phyloP scores from a whole-genome alignment of 2,329 filamentous ascomycete genomes.

The Pseudopyrenochaeta lycopersici region DNA sequence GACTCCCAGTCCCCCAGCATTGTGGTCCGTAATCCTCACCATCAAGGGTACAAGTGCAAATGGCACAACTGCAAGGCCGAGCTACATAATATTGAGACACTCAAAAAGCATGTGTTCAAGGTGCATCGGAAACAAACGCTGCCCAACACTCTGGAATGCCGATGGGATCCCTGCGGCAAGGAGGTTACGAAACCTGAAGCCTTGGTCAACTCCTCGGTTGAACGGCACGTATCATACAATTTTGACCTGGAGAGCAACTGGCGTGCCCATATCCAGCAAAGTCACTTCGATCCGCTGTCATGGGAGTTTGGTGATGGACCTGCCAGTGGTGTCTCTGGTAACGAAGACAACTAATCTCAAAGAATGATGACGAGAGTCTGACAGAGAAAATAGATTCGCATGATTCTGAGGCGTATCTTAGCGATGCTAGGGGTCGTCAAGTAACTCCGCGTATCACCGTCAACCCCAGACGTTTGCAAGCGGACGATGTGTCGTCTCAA shows the following conservation, averaged over 20 bases:
- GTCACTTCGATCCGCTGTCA: slow-evolving; percentile 63
- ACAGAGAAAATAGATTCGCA: slow-evolving; percentile 42
- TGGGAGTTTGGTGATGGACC: slow-evolving; percentile 70
- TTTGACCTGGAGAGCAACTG: slow-evolving; percentile 56
- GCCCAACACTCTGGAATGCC: slow-evolving; percentile 53
- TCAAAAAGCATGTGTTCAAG: slow-evolving; percentile 67
- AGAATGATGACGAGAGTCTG: slow-evolving; percentile 21
- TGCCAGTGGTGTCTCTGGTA: slow-evolving; percentile 63
- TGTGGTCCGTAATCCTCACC: slow-evolving; percentile 39
- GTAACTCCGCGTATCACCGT: slow-evolving; percentile 57
- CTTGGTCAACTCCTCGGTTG: slow-evolving; percentile 32
- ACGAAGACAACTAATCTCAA: slow-evolving; percentile 45
- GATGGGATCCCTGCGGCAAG: slow-evolving; percentile 56
- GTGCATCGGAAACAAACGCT: slow-evolving; percentile 56
- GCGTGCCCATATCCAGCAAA: slow-evolving; percentile 60
- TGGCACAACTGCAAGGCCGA: slow-evolving; percentile 67
- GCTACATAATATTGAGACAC: slow-evolving; percentile 68
- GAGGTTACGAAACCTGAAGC: slow-evolving; percentile 32
- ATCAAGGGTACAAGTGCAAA: slow-evolving; percentile 63
- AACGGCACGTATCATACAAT: slow-evolving; percentile 28
- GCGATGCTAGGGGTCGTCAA: slow-evolving; percentile 55
- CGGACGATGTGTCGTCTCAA: slow-evolving; percentile 1
- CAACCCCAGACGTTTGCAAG: slow-evolving; percentile 21
- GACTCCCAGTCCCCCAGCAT: slow-evolving; percentile 44
- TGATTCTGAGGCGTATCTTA: slow-evolving; percentile 59